These are phyloP conservation scores for Lagerstroemia speciosa DNA, from an alignment of 345 rosid genomes.

Conservation along the genomic window DNA sequence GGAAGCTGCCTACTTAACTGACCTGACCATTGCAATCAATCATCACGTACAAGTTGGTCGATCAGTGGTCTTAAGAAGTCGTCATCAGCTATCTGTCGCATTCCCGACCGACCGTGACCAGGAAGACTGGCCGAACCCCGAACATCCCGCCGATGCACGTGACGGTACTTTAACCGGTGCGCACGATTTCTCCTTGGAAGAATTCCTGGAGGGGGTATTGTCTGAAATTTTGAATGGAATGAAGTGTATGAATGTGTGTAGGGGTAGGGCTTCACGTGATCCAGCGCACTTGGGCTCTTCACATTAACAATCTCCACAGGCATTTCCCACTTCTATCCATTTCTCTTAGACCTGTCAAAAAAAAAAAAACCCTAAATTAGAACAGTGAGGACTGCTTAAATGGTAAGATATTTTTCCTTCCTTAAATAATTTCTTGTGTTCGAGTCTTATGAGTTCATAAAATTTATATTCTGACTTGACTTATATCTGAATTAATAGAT, in stretches of 20 bases:
- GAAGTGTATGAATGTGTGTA: slow-evolving; percentile 5
- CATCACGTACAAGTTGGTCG: background rate
- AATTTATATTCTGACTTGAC: too few relatives aligned
- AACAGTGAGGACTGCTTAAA: background rate
- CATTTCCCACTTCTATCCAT: background rate
- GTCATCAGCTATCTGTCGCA: background rate
- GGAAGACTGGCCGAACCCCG: too few relatives aligned
- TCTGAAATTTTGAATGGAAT: background rate
- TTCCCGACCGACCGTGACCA: background rate
- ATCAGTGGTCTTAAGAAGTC: background rate
- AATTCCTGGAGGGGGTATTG: background rate
- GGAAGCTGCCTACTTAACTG: background rate
- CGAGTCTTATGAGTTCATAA: too few relatives aligned
- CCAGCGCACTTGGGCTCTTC: slow-evolving; percentile 10
- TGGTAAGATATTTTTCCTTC: too few relatives aligned
- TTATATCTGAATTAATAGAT: too few relatives aligned
- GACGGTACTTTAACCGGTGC: too few relatives aligned
- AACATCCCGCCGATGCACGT: too few relatives aligned
- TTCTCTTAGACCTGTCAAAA: background rate
- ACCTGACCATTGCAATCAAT: background rate
- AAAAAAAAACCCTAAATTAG: background rate
- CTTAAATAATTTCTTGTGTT: too few relatives aligned
- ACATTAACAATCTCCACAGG: background rate
- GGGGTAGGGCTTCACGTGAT: slow-evolving; percentile 12
- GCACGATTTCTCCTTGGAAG: background rate